Conservation (phyloP, 495 filamentous ascomycete genomes). For the Penicillium manginii region DNA sequence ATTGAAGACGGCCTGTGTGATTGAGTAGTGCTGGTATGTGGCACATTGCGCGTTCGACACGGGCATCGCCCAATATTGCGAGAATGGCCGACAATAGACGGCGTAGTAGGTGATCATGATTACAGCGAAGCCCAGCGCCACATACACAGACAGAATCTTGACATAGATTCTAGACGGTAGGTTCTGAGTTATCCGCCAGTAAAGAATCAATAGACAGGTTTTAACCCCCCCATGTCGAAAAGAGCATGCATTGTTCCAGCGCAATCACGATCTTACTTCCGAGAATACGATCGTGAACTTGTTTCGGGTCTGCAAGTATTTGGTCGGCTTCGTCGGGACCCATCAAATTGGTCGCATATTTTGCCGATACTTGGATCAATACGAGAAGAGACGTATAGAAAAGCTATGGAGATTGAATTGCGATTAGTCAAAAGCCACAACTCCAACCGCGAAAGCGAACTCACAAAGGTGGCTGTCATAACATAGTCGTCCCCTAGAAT, state of each 20-base stretch:
- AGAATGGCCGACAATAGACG: slow-evolving; percentile 66
- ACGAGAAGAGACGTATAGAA: slow-evolving; percentile 61
- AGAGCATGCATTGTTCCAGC: slow-evolving; percentile 55
- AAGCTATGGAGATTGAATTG: slow-evolving; percentile 27
- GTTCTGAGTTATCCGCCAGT: slow-evolving; percentile 47
- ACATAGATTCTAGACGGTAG: slow-evolving; percentile 47
- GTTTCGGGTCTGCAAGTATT: slow-evolving; percentile 46
- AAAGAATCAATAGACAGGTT: slow-evolving; percentile 55
- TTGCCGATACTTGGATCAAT: slow-evolving; percentile 58
- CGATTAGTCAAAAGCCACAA: neutral
- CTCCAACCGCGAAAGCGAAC: slow-evolving; percentile 7
- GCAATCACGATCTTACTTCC: slow-evolving; percentile 58
- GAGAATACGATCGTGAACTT: slow-evolving; percentile 46
- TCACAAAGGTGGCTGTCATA: slow-evolving; percentile 58
- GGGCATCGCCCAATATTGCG: slow-evolving; percentile 62
- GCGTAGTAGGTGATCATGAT: slow-evolving; percentile 66
- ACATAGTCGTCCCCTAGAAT: slow-evolving; percentile 56
- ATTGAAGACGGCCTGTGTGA: slow-evolving; percentile 69
- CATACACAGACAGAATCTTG: slow-evolving; percentile 58
- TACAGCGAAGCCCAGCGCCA: slow-evolving; percentile 57
- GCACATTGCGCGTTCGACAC: slow-evolving; percentile 38
- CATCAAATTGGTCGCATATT: slow-evolving; percentile 63
- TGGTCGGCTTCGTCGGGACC: slow-evolving; percentile 51
- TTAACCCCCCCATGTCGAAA: slow-evolving; percentile 55
- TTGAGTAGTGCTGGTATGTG: slow-evolving; percentile 57